Percentiles rank a stretch among this genome's conserved stretches.
phyloP scores from a whole-genome alignment of 345 rosid species.

The Acer yangbiense region DNA sequence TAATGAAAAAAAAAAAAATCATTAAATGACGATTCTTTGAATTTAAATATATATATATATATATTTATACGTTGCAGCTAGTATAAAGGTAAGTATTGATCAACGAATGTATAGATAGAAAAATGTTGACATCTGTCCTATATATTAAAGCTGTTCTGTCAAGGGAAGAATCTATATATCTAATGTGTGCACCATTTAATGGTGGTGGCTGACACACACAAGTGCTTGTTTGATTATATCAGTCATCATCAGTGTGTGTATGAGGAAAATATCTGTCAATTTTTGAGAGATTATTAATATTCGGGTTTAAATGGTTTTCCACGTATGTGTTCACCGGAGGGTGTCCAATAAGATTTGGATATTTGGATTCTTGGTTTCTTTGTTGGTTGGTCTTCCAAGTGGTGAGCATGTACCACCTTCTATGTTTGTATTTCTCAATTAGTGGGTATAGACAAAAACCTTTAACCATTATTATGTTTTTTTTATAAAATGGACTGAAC shows the following conservation, averaged over 20 bases:
- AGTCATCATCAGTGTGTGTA: not conserved
- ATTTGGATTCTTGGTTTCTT: not conserved
- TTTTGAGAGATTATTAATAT: too few species aligned
- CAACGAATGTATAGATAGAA: too few species aligned
- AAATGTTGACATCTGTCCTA: too few species aligned
- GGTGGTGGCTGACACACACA: not conserved
- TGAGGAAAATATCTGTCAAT: not conserved
- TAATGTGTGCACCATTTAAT: not conserved
- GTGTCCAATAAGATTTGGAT: not conserved
- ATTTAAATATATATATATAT: too few species aligned
- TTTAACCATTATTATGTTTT: not conserved
- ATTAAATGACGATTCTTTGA: too few species aligned
- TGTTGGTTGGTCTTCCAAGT: not conserved
- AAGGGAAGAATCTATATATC: not conserved
- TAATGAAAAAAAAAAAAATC: too few species aligned
- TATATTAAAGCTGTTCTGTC: not conserved
- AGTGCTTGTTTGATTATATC: not conserved
- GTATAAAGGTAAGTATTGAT: too few species aligned
- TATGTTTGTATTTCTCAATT: not conserved
- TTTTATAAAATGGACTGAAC: too few species aligned
- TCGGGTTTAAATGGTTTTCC: slow-evolving; percentile 16
- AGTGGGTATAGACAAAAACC: not conserved
- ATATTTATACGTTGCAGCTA: too few species aligned
- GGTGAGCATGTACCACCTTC: not conserved
- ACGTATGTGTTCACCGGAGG: slow-evolving; percentile 5